Evolutionary conservation across 2,329 filamentous ascomycete species (phyloP).

Genomic region (Sporothrix variecibatus): DNA sequence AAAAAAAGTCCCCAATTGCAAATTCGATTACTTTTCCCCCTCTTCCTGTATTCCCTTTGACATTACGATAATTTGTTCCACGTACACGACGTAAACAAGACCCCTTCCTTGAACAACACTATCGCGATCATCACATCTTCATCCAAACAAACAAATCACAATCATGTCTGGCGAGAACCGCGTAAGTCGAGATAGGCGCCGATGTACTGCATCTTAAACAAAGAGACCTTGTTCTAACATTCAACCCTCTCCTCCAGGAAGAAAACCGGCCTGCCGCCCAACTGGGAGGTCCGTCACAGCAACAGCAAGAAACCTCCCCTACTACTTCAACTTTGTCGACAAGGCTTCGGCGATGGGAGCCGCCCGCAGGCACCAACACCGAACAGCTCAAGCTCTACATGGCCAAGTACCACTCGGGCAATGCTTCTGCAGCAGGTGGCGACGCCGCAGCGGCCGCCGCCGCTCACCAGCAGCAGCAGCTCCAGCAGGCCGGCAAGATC

Average conservation of each 20-base stretch:
- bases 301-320: constrained; percentile 98
- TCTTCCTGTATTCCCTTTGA: neutral
- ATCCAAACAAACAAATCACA: neutral
- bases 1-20: neutral
- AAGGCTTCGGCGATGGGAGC: constrained; percentile 93
- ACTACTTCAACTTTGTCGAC: constrained; percentile 90
- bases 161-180: constrained; percentile 27
- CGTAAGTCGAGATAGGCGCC: constrained; percentile 18
- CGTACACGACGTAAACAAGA: neutral
- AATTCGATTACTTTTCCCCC: neutral
- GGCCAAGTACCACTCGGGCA: constrained; percentile 76
- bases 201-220: neutral
- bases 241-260: neutral
- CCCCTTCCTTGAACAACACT: neutral
- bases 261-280: constrained; percentile 71
- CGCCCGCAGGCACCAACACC: constrained; percentile 81
- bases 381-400: constrained; percentile 94
- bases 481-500: constrained; percentile 69
- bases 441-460: neutral
- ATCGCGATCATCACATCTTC: neutral
- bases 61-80: neutral
- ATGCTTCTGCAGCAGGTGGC: constrained; percentile 40
- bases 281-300: constrained; percentile 96
- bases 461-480: constrained; percentile 24
- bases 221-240: neutral